Base-by-base conservation (phyloP, 2,329 filamentous ascomycete species). In the Torrubiellomyces zombiae region DNA sequence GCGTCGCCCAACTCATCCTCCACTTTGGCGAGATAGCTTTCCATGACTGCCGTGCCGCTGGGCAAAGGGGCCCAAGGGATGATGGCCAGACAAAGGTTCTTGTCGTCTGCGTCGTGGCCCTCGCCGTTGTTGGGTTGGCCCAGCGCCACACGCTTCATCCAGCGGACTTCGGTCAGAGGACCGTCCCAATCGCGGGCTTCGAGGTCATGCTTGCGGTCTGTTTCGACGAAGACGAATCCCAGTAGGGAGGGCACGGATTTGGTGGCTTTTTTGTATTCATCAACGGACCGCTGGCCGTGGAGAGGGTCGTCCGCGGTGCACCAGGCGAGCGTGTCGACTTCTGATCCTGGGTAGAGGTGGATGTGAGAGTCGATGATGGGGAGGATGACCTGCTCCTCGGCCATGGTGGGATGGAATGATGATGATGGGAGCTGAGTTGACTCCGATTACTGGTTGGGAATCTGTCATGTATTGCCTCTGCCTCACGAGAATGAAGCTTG, bases 341-440 rank as follows among this genome's bases (percentile, higher is more conserved):
- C 77, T 26, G 66, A 63, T 22, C 58, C 50, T 21, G 81, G 78
- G 58, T 72, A 93, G 42, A 94, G 71, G 55, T 94, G 85, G 51
- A 94, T 76, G 58, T 94, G 86, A 19, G 81, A 76, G 58, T 94
- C 85, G 50, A 94, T 70, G 43, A 92, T 74, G 40, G 61, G 67
- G 47, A 63, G 53, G 39, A 52, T 30, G 38, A 53, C 42, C 36
- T 48, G 44, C 13, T 47, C 35, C 30, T 57, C 44, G 29, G 53
- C 39, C 49, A 51, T 52, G 33, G 28, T 44, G 28, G 25, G 21
- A 19, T 16, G 8, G 12, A 11, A 23, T 24, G 18, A 26, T 11
- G 20, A 21, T 28, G 22, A 9, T 30, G 17, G 14, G 10, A 14
- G 20, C 18, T 20, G n/a, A 11, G 16, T 26, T 16, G 6, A n/a